A percentile compares a stretch with the other conserved stretches of the same genome.
These are phyloP conservation scores for Aspergillus neotritici DNA, from an alignment of 2,329 filamentous ascomycete genomes.

Conservation along the genomic window DNA sequence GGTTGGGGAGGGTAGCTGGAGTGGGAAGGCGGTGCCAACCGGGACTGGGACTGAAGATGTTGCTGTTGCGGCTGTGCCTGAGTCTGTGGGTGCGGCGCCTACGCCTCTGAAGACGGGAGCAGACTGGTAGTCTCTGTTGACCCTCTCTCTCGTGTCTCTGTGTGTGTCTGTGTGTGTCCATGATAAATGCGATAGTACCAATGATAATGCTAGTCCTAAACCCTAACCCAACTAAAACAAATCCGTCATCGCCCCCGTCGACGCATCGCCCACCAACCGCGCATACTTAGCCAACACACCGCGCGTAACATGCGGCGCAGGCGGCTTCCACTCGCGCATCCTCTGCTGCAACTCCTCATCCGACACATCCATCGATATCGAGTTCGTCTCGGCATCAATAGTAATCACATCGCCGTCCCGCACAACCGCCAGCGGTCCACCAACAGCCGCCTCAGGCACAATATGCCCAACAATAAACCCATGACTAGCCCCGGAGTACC, in stretches of 20 bases:
- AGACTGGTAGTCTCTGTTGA: not conserved
- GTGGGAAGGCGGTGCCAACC: not conserved
- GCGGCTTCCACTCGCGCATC: slow-evolving; percentile 62
- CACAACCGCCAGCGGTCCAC: slow-evolving; percentile 82
- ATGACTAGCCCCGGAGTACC: slow-evolving; percentile 82
- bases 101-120: not conserved
- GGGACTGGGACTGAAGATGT: not conserved
- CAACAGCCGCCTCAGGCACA: slow-evolving; percentile 80
- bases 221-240: slow-evolving; percentile 45
- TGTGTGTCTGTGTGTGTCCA: too few species aligned
- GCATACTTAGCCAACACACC: slow-evolving; percentile 90
- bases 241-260: slow-evolving; percentile 86
- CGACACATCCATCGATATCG: slow-evolving; percentile 63
- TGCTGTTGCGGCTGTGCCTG: slow-evolving; percentile 2
- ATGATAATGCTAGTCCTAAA: not conserved
- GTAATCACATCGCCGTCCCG: slow-evolving; percentile 74
- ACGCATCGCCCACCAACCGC: slow-evolving; percentile 79
- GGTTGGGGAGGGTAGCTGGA: not conserved
- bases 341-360: slow-evolving; percentile 65
- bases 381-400: slow-evolving; percentile 76
- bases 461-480: slow-evolving; percentile 94
- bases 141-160: too few species aligned
- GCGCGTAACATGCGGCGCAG: slow-evolving; percentile 66
- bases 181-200: not conserved
- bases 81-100: not conserved